A percentile compares a stretch with the other conserved stretches of the same genome.
Conservation (phyloP, 23 red algal genomes). For the Gracilaria caudata region DNA sequence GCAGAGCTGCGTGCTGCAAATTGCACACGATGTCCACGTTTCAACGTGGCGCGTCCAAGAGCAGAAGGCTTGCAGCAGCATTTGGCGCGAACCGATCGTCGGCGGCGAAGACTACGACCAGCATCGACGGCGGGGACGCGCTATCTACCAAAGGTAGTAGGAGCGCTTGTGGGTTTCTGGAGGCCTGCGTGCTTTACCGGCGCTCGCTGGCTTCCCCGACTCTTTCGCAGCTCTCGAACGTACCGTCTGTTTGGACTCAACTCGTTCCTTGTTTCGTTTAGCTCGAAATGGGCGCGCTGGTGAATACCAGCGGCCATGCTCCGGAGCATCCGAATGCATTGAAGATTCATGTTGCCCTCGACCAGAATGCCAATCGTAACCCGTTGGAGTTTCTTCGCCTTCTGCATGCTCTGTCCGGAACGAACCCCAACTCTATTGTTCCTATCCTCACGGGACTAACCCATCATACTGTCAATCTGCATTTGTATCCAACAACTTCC, state of each 20-base stretch:
- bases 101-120: background rate
- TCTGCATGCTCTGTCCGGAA: conserved; percentile 31
- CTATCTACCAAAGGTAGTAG: background rate
- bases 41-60: too few species aligned
- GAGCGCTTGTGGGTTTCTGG: background rate
- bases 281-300: background rate
- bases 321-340: conserved; percentile 13
- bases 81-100: background rate
- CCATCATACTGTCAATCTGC: conserved; percentile 30
- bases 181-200: background rate
- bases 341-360: conserved; percentile 14
- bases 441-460: conserved; percentile 44
- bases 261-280: background rate
- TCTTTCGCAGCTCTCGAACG: too few species aligned
- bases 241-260: background rate
- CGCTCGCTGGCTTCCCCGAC: too few species aligned
- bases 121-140: too few species aligned
- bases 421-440: conserved; percentile 9
- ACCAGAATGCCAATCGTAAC: conserved; percentile 25
- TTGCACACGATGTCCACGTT: too few species aligned
- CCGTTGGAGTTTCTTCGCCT: conserved; percentile 41
- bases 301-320: background rate
- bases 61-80: too few species aligned
- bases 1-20: too few species aligned
- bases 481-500: background rate